Evolutionary conservation across 2,329 filamentous ascomycete genomes (phyloP).

Genomic region (Cryphonectria japonica): DNA sequence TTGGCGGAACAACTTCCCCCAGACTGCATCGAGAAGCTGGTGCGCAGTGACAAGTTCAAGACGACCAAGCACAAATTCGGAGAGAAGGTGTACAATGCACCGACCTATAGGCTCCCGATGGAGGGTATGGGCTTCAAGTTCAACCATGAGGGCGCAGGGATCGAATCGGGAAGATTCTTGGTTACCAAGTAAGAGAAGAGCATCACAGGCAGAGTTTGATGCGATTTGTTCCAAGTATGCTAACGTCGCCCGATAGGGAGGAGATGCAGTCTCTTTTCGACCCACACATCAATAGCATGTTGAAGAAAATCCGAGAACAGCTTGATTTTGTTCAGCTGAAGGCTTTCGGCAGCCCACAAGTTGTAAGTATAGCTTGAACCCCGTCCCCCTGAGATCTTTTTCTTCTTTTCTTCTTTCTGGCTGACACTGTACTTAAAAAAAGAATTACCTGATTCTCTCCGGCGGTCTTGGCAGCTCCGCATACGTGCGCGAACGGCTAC

Average conservation of each 20-base stretch:
- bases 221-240: slow-evolving; percentile 9
- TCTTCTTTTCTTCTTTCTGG: neutral
- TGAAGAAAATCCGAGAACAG: slow-evolving; percentile 44
- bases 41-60: slow-evolving; percentile 44
- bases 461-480: slow-evolving; percentile 51
- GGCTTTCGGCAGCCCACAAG: slow-evolving; percentile 37
- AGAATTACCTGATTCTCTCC: slow-evolving; percentile 48
- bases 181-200: slow-evolving; percentile 41
- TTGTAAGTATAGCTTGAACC: slow-evolving; percentile 35
- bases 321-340: slow-evolving; percentile 44
- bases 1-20: slow-evolving; percentile 40
- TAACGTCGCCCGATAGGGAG: slow-evolving; percentile 36
- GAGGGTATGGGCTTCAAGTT: slow-evolving; percentile 48
- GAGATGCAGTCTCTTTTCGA: slow-evolving; percentile 51
- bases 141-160: slow-evolving; percentile 41
- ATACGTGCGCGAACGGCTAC: slow-evolving; percentile 49
- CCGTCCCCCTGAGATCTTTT: neutral
- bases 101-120: slow-evolving; percentile 46
- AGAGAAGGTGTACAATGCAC: slow-evolving; percentile 46
- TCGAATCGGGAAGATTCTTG: slow-evolving; percentile 47
- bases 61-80: slow-evolving; percentile 49
- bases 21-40: slow-evolving; percentile 43
- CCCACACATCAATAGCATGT: slow-evolving; percentile 45
- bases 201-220: neutral
- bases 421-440: slow-evolving; percentile 30